Evolutionary conservation across 139 green algal genomes (phyloP).

Genomic region (Chlamydomonas urium): DNA sequence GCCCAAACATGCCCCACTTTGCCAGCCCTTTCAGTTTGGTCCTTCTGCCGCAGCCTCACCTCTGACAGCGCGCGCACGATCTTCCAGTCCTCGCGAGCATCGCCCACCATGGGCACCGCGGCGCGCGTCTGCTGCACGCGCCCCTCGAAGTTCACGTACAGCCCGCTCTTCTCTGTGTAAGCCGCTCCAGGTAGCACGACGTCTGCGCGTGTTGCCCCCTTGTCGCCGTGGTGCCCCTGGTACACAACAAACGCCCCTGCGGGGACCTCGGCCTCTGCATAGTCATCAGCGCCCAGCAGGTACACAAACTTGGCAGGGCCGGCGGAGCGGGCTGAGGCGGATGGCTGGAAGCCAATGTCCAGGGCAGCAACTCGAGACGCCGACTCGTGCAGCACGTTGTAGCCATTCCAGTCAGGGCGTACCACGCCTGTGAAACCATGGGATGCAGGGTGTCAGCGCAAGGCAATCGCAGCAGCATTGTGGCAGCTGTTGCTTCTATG

Average conservation of each 20-base stretch:
- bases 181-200: slow-evolving; percentile 89
- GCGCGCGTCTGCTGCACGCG: slow-evolving; percentile 84
- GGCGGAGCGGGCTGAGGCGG: slow-evolving; percentile 10
- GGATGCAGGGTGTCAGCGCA: not conserved
- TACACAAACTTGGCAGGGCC: slow-evolving; percentile 83
- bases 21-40: no score
- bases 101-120: slow-evolving; percentile 63
- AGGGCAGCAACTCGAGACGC: slow-evolving; percentile 85
- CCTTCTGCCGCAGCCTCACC: slow-evolving; percentile 16
- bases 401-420: slow-evolving; percentile 89
- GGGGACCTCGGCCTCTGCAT: slow-evolving; percentile 68
- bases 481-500: no score
- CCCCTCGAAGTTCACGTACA: slow-evolving; percentile 92
- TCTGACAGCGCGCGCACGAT: slow-evolving; percentile 53
- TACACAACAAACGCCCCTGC: slow-evolving; percentile 93
- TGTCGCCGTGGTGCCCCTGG: slow-evolving; percentile 94
- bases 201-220: slow-evolving; percentile 81
- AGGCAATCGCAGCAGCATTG: no score
- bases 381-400: slow-evolving; percentile 93
- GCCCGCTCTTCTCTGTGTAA: slow-evolving; percentile 85
- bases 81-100: slow-evolving; percentile 93
- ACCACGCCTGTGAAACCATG: slow-evolving; percentile 57
- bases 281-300: slow-evolving; percentile 91
- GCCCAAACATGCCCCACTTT: no score
- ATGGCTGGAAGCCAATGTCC: slow-evolving; percentile 85